These are phyloP conservation scores for Funneliformis mosseae DNA, from an alignment of 192 early-diverging fungal species.

Conservation along the genomic window DNA sequence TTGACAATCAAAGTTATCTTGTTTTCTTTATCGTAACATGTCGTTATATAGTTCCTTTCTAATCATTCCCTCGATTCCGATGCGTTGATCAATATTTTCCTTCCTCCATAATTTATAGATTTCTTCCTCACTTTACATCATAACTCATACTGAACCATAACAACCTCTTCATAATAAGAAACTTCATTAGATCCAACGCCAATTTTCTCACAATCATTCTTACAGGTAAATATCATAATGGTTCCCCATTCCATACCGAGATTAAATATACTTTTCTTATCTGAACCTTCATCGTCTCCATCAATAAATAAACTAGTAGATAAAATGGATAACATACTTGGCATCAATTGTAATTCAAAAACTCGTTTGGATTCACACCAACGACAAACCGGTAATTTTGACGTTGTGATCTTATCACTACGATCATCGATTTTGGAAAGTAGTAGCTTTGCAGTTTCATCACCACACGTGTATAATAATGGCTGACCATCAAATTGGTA, in stretches of 20 bases:
- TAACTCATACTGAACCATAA: conserved; percentile 61
- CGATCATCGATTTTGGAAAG: conserved; percentile 34
- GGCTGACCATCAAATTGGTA: conserved; percentile 74
- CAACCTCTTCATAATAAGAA: conserved; percentile 63
- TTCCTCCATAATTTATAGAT: too few relatives aligned
- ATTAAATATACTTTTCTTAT: conserved; percentile 48
- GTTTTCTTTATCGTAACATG: too few relatives aligned
- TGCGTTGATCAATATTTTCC: too few relatives aligned
- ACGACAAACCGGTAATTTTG: conserved; percentile 61
- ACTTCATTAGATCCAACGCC: conserved; percentile 35
- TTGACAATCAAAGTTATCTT: too few relatives aligned
- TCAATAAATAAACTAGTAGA: conserved; percentile 60
- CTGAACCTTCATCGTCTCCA: conserved; percentile 41
- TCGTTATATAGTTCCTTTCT: too few relatives aligned
- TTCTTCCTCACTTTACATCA: not conserved
- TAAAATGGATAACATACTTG: conserved; percentile 73
- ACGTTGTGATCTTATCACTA: conserved; percentile 39
- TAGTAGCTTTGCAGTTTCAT: conserved; percentile 51
- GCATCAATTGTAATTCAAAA: conserved; percentile 96
- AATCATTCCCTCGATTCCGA: too few relatives aligned
- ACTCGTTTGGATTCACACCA: conserved; percentile 67
- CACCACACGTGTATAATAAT: conserved; percentile 65
- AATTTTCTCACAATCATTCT: conserved; percentile 69
- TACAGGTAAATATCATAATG: conserved; percentile 77
- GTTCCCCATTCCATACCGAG: conserved; percentile 92